A percentile compares a stretch with the other conserved stretches of the same genome.
Conservation (phyloP, 495 filamentous ascomycete genomes). For the Penicilliopsis zonata region DNA sequence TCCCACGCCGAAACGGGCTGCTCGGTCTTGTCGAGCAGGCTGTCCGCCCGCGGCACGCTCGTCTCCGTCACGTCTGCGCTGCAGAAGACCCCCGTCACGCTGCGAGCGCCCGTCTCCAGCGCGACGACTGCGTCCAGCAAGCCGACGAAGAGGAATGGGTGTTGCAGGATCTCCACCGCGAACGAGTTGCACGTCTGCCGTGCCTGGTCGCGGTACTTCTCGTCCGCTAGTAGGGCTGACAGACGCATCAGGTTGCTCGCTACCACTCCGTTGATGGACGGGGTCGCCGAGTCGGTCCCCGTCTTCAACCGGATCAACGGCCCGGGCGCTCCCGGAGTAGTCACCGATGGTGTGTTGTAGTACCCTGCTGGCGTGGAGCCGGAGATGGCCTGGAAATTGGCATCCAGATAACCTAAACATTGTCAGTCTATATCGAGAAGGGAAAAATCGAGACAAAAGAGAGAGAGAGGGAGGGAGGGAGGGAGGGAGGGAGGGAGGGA, state of each 20-base stretch:
- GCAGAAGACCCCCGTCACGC: constrained; percentile 27
- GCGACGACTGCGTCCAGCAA: constrained; percentile 67
- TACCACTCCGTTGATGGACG: constrained; percentile 75
- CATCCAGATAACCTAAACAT: constrained; percentile 49
- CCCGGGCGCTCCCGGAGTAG: constrained; percentile 56
- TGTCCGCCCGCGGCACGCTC: constrained; percentile 7
- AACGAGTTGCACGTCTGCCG: constrained; percentile 71
- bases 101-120: constrained; percentile 44
- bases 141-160: constrained; percentile 78
- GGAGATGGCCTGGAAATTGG: constrained; percentile 51
- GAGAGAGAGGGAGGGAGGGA: constrained; percentile 1
- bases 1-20: constrained; percentile 24
- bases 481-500: constrained; percentile 7
- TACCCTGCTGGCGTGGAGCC: constrained; percentile 51
- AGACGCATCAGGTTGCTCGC: constrained; percentile 78
- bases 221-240: constrained; percentile 54
- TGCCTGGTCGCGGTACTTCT: constrained; percentile 50
- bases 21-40: constrained; percentile 12
- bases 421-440: constrained; percentile 8
- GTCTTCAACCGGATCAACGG: constrained; percentile 83
- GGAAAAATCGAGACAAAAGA: not conserved
- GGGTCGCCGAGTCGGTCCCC: constrained; percentile 83
- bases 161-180: constrained; percentile 79
- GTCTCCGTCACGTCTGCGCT: constrained; percentile 13
- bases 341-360: constrained; percentile 63